Conservation (phyloP, 2,329 filamentous ascomycete species). For the Fusarium redolens region DNA sequence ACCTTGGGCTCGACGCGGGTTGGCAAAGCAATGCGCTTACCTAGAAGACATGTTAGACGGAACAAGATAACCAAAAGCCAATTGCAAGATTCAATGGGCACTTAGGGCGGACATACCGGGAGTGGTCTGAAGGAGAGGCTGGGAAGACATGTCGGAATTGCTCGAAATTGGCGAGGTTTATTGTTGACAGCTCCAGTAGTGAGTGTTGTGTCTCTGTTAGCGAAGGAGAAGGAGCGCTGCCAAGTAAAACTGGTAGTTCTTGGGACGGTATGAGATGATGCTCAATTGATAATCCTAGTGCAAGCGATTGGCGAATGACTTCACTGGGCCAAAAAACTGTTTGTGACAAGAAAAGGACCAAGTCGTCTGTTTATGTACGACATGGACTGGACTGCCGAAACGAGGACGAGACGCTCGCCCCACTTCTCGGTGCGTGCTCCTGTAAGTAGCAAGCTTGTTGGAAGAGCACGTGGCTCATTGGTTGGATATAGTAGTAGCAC, state of each 20-base stretch:
- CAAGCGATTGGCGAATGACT: slow-evolving; percentile 10
- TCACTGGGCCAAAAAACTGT: slow-evolving; percentile 12
- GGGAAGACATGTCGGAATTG: slow-evolving; percentile 80
- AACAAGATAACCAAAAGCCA: background rate
- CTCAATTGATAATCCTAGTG: slow-evolving; percentile 10
- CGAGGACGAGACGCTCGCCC: slow-evolving; percentile 21
- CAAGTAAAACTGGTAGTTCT: background rate
- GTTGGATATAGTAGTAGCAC: slow-evolving; percentile 37
- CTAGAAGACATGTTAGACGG: slow-evolving; percentile 59
- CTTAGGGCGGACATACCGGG: slow-evolving; percentile 74
- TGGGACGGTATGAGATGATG: background rate
- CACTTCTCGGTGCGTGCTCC: slow-evolving; percentile 20
- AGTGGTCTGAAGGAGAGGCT: slow-evolving; percentile 93
- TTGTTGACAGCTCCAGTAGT: slow-evolving; percentile 18
- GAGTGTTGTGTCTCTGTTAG: background rate
- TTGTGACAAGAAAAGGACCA: slow-evolving; percentile 30
- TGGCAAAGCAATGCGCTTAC: slow-evolving; percentile 97
- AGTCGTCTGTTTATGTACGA: slow-evolving; percentile 35
- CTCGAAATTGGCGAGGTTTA: slow-evolving; percentile 11
- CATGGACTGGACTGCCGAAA: slow-evolving; percentile 29
- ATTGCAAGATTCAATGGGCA: background rate
- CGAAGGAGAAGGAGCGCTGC: background rate
- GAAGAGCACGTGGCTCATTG: slow-evolving; percentile 49
- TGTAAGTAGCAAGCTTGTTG: slow-evolving; percentile 15
- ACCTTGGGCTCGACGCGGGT: slow-evolving; percentile 99